These are phyloP conservation scores for Coemansia sp. DNA, from an alignment of 192 early-diverging fungal species.

Conservation along the genomic window DNA sequence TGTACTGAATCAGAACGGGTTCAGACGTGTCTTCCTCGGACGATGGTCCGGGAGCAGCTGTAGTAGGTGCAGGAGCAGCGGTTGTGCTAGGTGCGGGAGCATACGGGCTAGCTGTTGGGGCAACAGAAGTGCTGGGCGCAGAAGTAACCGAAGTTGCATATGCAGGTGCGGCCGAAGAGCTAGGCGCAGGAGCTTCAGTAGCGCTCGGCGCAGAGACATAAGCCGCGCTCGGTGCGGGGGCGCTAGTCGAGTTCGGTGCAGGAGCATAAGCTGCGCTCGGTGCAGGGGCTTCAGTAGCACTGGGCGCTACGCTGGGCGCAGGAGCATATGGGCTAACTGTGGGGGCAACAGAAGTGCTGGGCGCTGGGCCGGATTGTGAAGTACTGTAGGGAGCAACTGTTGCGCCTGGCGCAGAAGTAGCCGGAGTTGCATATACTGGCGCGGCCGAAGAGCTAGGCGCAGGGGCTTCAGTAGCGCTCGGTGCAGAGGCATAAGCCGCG, in stretches of 20 bases:
- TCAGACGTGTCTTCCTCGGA: not conserved
- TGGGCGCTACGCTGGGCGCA: not conserved
- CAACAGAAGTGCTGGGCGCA: not conserved
- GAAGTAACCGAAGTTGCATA: not conserved
- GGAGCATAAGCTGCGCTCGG: not conserved
- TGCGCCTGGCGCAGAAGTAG: too few relatives aligned
- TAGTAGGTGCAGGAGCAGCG: not conserved
- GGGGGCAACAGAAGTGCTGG: not conserved
- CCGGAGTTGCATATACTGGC: not conserved
- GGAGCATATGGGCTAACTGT: too few relatives aligned
- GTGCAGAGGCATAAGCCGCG: not conserved
- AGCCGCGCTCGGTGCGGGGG: not conserved
- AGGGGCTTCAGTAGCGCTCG: not conserved
- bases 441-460: not conserved
- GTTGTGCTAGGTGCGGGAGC: constrained; percentile 1
- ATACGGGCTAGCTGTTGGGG: not conserved
- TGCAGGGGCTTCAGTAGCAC: not conserved
- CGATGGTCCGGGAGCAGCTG: not conserved
- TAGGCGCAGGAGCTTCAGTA: not conserved
- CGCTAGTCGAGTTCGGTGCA: not conserved
- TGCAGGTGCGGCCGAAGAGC: not conserved
- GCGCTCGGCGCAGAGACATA: not conserved
- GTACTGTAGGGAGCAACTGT: too few relatives aligned
- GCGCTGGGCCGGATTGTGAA: too few relatives aligned
- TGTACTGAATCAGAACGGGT: not conserved